Evolutionary conservation across 2,329 filamentous ascomycete species (phyloP).

Genomic region (Tolypocladium ovalisporum): DNA sequence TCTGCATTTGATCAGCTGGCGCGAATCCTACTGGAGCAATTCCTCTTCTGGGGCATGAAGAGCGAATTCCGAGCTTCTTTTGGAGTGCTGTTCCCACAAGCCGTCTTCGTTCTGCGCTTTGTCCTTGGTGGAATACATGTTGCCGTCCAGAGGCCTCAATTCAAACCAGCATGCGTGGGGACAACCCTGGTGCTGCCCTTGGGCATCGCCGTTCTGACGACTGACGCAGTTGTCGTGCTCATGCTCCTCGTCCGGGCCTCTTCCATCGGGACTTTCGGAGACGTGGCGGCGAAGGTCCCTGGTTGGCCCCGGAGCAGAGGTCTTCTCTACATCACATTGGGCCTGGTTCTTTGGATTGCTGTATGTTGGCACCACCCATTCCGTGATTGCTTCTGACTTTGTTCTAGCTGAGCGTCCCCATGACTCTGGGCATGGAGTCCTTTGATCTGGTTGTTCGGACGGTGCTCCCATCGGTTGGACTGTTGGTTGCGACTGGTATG

Average conservation of each 20-base stretch:
- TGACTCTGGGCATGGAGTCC: constrained; percentile 35
- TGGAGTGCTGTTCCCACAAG: constrained; percentile 31
- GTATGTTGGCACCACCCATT: constrained; percentile 19
- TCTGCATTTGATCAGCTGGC: constrained; percentile 47
- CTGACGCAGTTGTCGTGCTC: constrained; percentile 34
- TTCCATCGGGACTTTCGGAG: constrained; percentile 21
- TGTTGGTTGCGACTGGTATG: constrained; percentile 37
- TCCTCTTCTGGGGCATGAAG: constrained; percentile 39
- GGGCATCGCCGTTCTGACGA: constrained; percentile 30
- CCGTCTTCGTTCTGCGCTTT: constrained; percentile 35
- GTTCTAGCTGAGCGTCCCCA: constrained; percentile 35
- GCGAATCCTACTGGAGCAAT: constrained; percentile 42
- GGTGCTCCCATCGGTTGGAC: constrained; percentile 37
- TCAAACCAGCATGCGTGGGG: constrained; percentile 41
- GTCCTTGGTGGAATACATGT: constrained; percentile 43
- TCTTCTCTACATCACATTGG: constrained; percentile 29
- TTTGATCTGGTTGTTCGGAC: constrained; percentile 34
- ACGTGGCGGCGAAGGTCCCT: constrained; percentile 16
- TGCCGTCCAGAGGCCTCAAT: constrained; percentile 41
- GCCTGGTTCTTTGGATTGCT: constrained; percentile 41
- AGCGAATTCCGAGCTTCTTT: constrained; percentile 23
- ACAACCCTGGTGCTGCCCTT: constrained; percentile 31
- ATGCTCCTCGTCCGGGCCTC: constrained; percentile 30
- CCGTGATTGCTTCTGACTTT: not conserved
- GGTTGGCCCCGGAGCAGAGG: constrained; percentile 24